Base-by-base conservation (phyloP, 2,329 filamentous ascomycete genomes). In the Achaetomium macrosporum region DNA sequence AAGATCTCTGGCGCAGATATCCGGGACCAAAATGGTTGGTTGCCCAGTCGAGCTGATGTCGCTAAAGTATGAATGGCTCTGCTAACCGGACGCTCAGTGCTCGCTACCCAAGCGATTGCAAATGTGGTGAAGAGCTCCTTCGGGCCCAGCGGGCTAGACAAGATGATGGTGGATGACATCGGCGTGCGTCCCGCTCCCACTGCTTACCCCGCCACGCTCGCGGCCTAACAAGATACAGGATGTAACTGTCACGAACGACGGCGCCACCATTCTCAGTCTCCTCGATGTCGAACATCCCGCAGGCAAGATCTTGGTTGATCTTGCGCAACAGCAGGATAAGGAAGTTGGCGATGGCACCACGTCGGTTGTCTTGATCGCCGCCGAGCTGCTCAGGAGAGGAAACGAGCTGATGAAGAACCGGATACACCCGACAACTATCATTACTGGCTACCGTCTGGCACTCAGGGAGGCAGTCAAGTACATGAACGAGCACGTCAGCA, bases 121-220 rank as follows among this genome's bases (percentile, higher is more conserved):
- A 99, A 97, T 83, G 91, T 99, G 55, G 90, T 99, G 71, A 97
- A 96, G 78, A 96, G 89, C 73, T 99, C 93, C 15, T 99, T 99
- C 69, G 93, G 93, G 51, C 93, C 93, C 47, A 96, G 90, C 58
- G 93, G 93, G 45, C 81, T 99, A 61, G 93, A 99, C 71, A 99
- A 99, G 82, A 99, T 99, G 93, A 97, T 99, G 93, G 93, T 99
- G 65, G 93, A 99, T 75, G 93, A 99, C 70, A 97, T 99, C 71
- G 93, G 93, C 68, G 87, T 90, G 82, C 64, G 84, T 53, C 19
- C 16, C 36, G 39, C 37, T 29, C 33, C 40, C 37, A 16, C 53
- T 46, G 48, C 45, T 35, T 31, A 42, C 49, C 39, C 53, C 53
- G 30, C 57, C 45, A 41, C 30, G 25, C 31, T 36, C 19, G 29